Base-by-base conservation (phyloP, 192 early-diverging fungal species). In the Entomortierella chlamydospora region DNA sequence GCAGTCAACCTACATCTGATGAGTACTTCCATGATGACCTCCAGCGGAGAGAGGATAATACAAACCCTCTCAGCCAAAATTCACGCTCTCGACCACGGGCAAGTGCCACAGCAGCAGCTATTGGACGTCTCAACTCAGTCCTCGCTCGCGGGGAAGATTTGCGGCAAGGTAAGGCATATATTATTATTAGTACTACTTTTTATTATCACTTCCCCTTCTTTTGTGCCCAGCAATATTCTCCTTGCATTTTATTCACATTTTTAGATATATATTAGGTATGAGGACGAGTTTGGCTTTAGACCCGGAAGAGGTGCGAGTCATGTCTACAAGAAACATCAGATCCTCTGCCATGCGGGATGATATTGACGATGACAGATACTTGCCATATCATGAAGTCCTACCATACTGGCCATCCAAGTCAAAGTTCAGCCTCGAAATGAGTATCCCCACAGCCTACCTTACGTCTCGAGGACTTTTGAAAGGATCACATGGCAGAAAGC, bases 391-490 rank as follows among this genome's bases (percentile, higher is more conserved):
- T 29, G 67, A 70, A 28, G 59, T 31, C 3, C 42, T 79, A 0
- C 76, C 76, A 0, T 79, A 79, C 33, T 79, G 76, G 76, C 76
- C 76, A 1, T 30, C 68, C 12, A 79, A 70, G 26, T 79, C 76
- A 0, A 45, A 56, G 8, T 79, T 79, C 54, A 64, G 51, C 13
- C 62, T 79, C 0, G 76, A 79, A 20, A 34, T 79, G 56, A 60
- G 67, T 33, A 70, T 79, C n/a, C 68, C 76, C 10, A 68, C 76
- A 6, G 76, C 76, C 13, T 70, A 79, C 23, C 34, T 79, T 18
- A 79, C 76, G 25, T 66, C 76, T 5, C 54, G 50, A 2, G 76
- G 76, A 9, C 26, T 79, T 1, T 28, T 79, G n/a, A 79, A 79
- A 20, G 68, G 76, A 25, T 61, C 73, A 4, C 23, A 56, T 8